A percentile compares a stretch with the other conserved stretches of the same genome.
Evolutionary conservation across 2,329 filamentous ascomycete genomes (phyloP).

Genomic region (Chaetothyriales sp.): DNA sequence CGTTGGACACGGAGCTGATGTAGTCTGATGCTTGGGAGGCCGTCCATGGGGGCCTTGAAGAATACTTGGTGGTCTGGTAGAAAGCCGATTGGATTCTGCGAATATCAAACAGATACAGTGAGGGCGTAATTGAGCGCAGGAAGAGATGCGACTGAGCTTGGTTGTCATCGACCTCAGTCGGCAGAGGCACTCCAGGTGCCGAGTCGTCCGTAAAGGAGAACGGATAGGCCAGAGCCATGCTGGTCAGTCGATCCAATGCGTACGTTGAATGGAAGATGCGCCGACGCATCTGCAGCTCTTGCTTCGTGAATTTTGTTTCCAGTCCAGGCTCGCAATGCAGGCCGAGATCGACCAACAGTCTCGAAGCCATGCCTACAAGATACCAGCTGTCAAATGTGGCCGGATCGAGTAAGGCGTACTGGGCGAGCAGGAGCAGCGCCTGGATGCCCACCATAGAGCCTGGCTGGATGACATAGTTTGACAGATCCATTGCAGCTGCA

Average conservation of each 20-base stretch:
- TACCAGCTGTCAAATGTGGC: constrained; percentile 91
- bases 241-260: constrained; percentile 74
- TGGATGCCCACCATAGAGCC: constrained; percentile 78
- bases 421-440: constrained; percentile 68
- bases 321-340: constrained; percentile 81
- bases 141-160: constrained; percentile 29
- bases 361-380: constrained; percentile 75
- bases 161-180: constrained; percentile 35
- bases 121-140: constrained; percentile 50
- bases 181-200: constrained; percentile 59
- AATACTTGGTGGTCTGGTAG: constrained; percentile 67
- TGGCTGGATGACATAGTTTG: constrained; percentile 71
- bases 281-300: constrained; percentile 61
- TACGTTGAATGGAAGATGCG: constrained; percentile 86
- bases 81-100: constrained; percentile 76
- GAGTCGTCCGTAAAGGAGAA: constrained; percentile 93
- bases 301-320: constrained; percentile 52
- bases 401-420: constrained; percentile 83
- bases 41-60: constrained; percentile 50
- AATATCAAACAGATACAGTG: constrained; percentile 65
- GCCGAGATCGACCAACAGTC: constrained; percentile 77
- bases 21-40: constrained; percentile 48
- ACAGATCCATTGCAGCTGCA: constrained; percentile 56
- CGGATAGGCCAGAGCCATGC: constrained; percentile 70
- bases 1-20: constrained; percentile 28